Percentiles rank a stretch among this genome's conserved stretches.
These are phyloP conservation scores for Phaffia australis DNA, from an alignment of 768 basidiomycete species.

Conservation along the genomic window DNA sequence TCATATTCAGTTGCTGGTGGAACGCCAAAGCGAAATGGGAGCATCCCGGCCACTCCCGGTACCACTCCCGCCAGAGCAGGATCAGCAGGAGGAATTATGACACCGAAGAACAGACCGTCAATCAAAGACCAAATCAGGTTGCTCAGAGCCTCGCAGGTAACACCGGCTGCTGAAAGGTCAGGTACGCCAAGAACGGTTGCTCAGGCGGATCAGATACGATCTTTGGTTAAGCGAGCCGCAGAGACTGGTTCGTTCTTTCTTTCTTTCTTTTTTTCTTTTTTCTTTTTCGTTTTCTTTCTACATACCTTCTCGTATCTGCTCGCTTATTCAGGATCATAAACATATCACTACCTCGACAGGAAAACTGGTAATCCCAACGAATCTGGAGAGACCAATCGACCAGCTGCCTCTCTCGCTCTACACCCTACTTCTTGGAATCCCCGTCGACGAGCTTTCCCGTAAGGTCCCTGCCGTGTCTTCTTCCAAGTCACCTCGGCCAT, in stretches of 20 bases:
- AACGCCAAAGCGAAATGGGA: no score
- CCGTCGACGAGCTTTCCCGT: conserved; percentile 15
- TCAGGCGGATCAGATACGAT: conserved; percentile 3
- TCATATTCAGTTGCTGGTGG: no score
- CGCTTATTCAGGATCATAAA: background rate
- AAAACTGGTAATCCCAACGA: conserved; percentile 18
- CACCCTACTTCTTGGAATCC: conserved; percentile 21
- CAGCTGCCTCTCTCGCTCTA: conserved; percentile 22
- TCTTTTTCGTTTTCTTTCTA: background rate
- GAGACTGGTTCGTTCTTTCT: conserved; percentile 14
- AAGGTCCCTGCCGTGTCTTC: conserved; percentile 4
- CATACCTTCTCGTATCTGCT: background rate
- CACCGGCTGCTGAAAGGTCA: conserved; percentile 7
- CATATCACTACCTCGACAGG: background rate
- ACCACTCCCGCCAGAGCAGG: no score
- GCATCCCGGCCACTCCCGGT: no score
- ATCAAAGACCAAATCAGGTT: conserved; percentile 25
- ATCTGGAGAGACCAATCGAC: background rate
- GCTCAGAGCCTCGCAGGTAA: conserved; percentile 16
- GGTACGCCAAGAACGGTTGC: background rate
- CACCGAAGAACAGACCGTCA: conserved; percentile 1
- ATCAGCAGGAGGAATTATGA: background rate
- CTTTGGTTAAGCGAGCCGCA: conserved; percentile 9
- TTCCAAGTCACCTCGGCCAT: background rate
- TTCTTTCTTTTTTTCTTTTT: background rate